Evolutionary conservation across 2,329 filamentous ascomycete species (phyloP).

Genomic region (Celoporthe dispersa): DNA sequence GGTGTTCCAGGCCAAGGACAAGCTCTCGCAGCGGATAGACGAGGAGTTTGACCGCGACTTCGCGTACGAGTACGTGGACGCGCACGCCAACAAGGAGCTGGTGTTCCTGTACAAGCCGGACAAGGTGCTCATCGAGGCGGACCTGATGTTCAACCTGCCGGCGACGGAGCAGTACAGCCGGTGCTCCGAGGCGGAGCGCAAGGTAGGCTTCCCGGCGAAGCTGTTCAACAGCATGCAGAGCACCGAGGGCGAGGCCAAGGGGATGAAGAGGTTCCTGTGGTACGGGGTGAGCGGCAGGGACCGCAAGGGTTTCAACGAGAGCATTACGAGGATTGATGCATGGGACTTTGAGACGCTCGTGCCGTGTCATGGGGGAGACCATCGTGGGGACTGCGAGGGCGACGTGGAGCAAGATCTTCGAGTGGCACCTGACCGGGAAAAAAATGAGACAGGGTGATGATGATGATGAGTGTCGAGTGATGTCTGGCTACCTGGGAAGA

Average conservation of each 20-base stretch:
- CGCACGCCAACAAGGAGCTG: conserved; percentile 82
- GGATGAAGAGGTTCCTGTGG: conserved; percentile 83
- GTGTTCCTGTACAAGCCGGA: conserved; percentile 85
- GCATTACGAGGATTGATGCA: conserved; percentile 66
- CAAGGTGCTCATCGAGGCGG: conserved; percentile 81
- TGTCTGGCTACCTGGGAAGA: no score
- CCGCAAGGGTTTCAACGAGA: conserved; percentile 70
- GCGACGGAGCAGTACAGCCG: conserved; percentile 81
- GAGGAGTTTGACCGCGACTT: conserved; percentile 87
- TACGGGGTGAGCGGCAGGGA: conserved; percentile 67
- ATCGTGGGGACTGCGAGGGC: conserved; percentile 76
- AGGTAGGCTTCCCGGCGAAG: conserved; percentile 45
- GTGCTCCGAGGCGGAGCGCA: conserved; percentile 52
- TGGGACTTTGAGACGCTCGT: conserved; percentile 90
- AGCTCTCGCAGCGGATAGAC: conserved; percentile 59
- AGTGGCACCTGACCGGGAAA: conserved; percentile 71
- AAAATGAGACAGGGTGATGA: conserved; percentile 29
- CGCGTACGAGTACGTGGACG: conserved; percentile 80
- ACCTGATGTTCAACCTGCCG: conserved; percentile 90
- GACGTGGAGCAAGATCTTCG: conserved; percentile 77
- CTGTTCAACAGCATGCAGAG: conserved; percentile 60
- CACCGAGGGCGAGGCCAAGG: conserved; percentile 68
- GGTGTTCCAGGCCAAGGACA: conserved; percentile 65
- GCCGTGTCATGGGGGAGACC: conserved; percentile 91
- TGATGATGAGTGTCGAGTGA: no score